phyloP scores from a whole-genome alignment of 768 basidiomycete genomes.

The Mycena sanguinolenta region DNA sequence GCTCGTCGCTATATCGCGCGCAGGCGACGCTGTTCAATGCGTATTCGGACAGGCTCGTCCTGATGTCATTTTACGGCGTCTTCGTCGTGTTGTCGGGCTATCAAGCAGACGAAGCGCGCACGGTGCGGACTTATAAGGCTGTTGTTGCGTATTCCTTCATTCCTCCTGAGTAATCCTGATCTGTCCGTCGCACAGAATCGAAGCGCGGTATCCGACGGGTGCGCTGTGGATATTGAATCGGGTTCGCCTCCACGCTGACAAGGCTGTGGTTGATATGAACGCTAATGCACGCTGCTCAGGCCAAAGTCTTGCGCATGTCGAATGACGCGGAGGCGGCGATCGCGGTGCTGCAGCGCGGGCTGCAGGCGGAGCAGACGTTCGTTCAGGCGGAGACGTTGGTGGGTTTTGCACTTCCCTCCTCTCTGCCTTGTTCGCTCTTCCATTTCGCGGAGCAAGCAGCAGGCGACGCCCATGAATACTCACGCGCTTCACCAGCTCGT shows the following conservation, averaged over 20 bases:
- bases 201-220: conserved; percentile 62
- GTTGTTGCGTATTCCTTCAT: conserved; percentile 58
- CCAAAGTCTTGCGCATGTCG: conserved; percentile 76
- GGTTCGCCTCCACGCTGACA: background rate
- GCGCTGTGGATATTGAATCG: conserved; percentile 69
- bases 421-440: background rate
- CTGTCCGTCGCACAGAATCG: too few relatives aligned
- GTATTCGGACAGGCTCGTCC: conserved; percentile 63
- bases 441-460: background rate
- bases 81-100: conserved; percentile 80
- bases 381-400: conserved; percentile 82
- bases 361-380: conserved; percentile 68
- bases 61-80: conserved; percentile 86
- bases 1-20: background rate
- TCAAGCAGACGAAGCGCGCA: conserved; percentile 78
- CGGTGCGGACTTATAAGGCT: conserved; percentile 71
- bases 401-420: conserved; percentile 35
- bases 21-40: conserved; percentile 55
- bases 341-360: conserved; percentile 66
- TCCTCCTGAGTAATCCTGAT: too few relatives aligned
- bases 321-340: conserved; percentile 77
- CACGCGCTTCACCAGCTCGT: conserved; percentile 67
- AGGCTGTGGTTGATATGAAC: too few relatives aligned
- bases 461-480: too few relatives aligned
- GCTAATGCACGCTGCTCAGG: conserved; percentile 46